Conservation (phyloP, 345 rosid genomes). For the Nephelium lappaceum region DNA sequence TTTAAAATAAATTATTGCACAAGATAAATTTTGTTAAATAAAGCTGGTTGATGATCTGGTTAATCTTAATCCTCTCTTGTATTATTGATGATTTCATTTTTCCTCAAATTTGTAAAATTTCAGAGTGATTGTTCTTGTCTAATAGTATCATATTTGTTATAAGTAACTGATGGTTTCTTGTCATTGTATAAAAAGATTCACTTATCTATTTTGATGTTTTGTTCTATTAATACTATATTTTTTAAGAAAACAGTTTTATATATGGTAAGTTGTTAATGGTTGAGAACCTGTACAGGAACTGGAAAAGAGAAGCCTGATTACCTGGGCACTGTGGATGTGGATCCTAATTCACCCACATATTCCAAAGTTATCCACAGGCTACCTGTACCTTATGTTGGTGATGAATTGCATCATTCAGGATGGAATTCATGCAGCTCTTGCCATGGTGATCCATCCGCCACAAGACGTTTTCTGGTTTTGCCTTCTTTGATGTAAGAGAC, state of each 20-base stretch:
- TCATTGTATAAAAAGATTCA: too few relatives aligned
- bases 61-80: not conserved
- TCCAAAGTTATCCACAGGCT: conserved; percentile 81
- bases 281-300: conserved; percentile 54
- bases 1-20: not conserved
- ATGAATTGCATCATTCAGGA: conserved; percentile 93
- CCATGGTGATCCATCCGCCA: conserved; percentile 77
- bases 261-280: not conserved
- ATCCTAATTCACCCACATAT: conserved; percentile 71
- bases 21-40: not conserved
- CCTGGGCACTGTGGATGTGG: conserved; percentile 79
- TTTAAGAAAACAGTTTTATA: too few relatives aligned
- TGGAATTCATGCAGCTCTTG: conserved; percentile 98
- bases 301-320: conserved; percentile 81
- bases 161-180: not conserved
- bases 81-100: not conserved
- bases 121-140: not conserved
- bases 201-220: too few relatives aligned
- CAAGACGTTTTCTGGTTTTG: conserved; percentile 67
- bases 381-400: conserved; percentile 70
- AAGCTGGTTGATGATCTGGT: not conserved
- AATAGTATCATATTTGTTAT: not conserved
- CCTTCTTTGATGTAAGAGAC: conserved; percentile 75
- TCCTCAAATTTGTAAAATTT: not conserved
- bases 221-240: too few relatives aligned